phyloP scores from a whole-genome alignment of 208 protist species.

The Leishmania amazonensis region DNA sequence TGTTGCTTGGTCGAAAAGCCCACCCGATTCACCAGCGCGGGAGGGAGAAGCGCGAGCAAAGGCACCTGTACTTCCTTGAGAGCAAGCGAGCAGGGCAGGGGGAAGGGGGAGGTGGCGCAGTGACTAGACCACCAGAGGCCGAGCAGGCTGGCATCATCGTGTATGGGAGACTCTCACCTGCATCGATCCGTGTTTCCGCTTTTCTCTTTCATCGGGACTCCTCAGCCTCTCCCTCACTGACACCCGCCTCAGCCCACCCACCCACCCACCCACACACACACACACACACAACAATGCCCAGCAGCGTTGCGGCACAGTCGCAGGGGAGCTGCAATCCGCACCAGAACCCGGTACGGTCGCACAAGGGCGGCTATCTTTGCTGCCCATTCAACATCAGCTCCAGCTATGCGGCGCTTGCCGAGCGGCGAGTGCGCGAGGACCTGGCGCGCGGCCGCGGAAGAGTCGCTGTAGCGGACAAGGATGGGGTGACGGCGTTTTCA shows the following conservation, averaged over 20 bases:
- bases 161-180: not conserved
- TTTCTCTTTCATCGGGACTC: not conserved
- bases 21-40: no score
- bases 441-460: slow-evolving; percentile 3
- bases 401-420: slow-evolving; percentile 49
- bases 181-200: not conserved
- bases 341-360: slow-evolving; percentile 55
- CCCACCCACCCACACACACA: no score
- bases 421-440: slow-evolving; percentile 42
- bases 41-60: no score
- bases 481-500: slow-evolving; percentile 12
- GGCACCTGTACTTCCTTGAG: not conserved
- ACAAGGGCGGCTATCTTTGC: slow-evolving; percentile 69
- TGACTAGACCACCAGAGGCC: not conserved
- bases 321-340: slow-evolving; percentile 17
- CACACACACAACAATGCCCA: slow-evolving; percentile 8
- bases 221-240: not conserved
- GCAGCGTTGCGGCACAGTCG: slow-evolving; percentile 29
- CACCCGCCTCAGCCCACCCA: not conserved
- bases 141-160: not conserved
- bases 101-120: not conserved
- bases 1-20: not conserved
- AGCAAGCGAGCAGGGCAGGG: not conserved
- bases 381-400: slow-evolving; percentile 68
- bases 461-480: slow-evolving; percentile 16